phyloP scores from a whole-genome alignment of 257 asterid genomes.

The Fraxinus cuspidata region DNA sequence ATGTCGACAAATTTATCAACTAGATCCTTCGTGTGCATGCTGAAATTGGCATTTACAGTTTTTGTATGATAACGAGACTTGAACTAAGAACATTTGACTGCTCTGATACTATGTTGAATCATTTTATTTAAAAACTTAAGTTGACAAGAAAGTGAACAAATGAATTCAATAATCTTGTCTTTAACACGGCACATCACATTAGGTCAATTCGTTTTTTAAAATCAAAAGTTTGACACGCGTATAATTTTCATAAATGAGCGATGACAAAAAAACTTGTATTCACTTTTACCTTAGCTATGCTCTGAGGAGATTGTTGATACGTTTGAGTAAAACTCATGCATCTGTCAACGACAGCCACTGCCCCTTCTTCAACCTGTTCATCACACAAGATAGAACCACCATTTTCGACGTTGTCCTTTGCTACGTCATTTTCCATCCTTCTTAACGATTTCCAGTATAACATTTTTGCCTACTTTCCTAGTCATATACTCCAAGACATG shows the following conservation, averaged over 20 bases:
- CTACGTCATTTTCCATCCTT: not conserved
- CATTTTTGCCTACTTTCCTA: not conserved
- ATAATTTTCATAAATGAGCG: not conserved
- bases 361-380: constrained; percentile 9
- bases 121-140: too few species aligned
- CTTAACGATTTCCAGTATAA: not conserved
- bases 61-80: not conserved
- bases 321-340: constrained; percentile 34
- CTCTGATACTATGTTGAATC: too few species aligned
- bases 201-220: not conserved
- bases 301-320: constrained; percentile 34
- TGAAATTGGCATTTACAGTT: not conserved
- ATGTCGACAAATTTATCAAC: not conserved
- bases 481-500: not conserved
- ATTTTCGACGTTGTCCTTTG: constrained; percentile 23
- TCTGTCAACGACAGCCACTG: constrained; percentile 18
- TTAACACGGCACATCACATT: not conserved
- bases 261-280: not conserved
- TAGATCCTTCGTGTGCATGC: not conserved
- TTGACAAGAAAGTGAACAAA: too few species aligned
- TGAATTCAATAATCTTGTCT: too few species aligned
- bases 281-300: constrained; percentile 30
- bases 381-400: constrained; percentile 15
- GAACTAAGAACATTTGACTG: not conserved
- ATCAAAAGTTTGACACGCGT: not conserved